Evolutionary conservation across 108 stramenopile species (phyloP).

Genomic region (Cyclotella baltica): DNA sequence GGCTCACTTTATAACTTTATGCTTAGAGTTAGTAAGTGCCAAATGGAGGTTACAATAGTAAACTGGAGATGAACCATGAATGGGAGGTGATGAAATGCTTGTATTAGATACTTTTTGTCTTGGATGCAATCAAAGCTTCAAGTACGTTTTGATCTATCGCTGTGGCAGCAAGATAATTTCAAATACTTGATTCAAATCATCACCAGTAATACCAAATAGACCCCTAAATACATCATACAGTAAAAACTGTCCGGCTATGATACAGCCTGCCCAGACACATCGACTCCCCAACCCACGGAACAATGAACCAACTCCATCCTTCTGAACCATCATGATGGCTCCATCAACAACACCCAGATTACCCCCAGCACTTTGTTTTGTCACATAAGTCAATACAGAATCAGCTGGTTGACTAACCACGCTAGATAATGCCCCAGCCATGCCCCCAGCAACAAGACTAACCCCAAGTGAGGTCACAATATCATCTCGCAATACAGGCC

Average conservation of each 20-base stretch:
- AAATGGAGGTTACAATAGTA: too few relatives aligned
- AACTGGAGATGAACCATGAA: too few relatives aligned
- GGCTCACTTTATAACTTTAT: too few relatives aligned
- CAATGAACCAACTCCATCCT: slow-evolving; percentile 72
- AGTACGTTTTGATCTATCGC: background rate
- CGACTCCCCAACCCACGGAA: slow-evolving; percentile 92
- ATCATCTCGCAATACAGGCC: slow-evolving; percentile 66
- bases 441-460: slow-evolving; percentile 87
- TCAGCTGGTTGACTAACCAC: slow-evolving; percentile 95
- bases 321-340: slow-evolving; percentile 71
- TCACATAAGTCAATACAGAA: slow-evolving; percentile 81
- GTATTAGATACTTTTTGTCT: too few relatives aligned
- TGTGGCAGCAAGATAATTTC: slow-evolving; percentile 35
- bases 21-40: too few relatives aligned
- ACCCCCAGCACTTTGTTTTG: slow-evolving; percentile 59
- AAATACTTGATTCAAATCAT: slow-evolving; percentile 86
- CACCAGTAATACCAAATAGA: slow-evolving; percentile 76
- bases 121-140: too few relatives aligned
- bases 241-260: slow-evolving; percentile 94
- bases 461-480: slow-evolving; percentile 80
- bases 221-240: slow-evolving; percentile 93
- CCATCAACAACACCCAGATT: slow-evolving; percentile 69
- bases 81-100: too few relatives aligned
- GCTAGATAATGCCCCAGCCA: slow-evolving; percentile 82
- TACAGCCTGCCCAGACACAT: slow-evolving; percentile 90